A percentile compares a stretch with the other conserved stretches of the same genome.
These are phyloP conservation scores for Metarhizium brunneum DNA, from an alignment of 2,329 filamentous ascomycete species.

Conservation along the genomic window DNA sequence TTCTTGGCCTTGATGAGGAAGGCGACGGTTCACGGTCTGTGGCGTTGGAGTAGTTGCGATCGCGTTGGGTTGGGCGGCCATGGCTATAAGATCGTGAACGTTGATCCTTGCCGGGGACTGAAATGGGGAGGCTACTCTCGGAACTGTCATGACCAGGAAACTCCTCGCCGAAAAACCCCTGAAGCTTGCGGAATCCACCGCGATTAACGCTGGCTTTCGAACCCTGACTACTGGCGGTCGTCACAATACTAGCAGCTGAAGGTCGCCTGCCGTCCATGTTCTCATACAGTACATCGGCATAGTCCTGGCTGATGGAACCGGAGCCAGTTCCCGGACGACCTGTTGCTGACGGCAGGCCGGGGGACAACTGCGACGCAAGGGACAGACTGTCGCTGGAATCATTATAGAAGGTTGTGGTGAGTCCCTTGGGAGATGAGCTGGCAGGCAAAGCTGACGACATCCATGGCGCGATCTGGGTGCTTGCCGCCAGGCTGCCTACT, in stretches of 20 bases:
- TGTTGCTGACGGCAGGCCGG: constrained; percentile 47
- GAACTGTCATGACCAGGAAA: constrained; percentile 66
- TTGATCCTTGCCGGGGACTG: constrained; percentile 43
- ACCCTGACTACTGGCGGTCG: constrained; percentile 74
- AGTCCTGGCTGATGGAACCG: constrained; percentile 37
- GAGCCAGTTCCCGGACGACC: constrained; percentile 18
- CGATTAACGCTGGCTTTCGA: constrained; percentile 65
- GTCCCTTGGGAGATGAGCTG: constrained; percentile 23
- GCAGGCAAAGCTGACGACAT: constrained; percentile 35
- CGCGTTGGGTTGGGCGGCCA: constrained; percentile 48
- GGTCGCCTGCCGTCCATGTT: constrained; percentile 65
- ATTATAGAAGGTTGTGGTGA: constrained; percentile 58
- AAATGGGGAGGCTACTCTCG: constrained; percentile 54
- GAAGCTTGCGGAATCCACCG: constrained; percentile 71
- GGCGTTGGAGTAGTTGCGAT: constrained; percentile 73
- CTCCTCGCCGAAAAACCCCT: constrained; percentile 90
- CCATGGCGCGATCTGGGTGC: constrained; percentile 49
- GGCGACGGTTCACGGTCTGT: constrained; percentile 70
- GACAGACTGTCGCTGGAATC: constrained; percentile 65
- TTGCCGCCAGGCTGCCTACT: constrained; percentile 35
- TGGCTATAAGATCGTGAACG: constrained; percentile 56
- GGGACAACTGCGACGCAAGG: constrained; percentile 56
- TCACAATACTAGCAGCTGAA: constrained; percentile 73
- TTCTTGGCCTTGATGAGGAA: constrained; percentile 66
- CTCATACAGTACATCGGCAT: constrained; percentile 50